phyloP scores from a whole-genome alignment of 805 yeast genomes.

The Ogataea pignaliae region DNA sequence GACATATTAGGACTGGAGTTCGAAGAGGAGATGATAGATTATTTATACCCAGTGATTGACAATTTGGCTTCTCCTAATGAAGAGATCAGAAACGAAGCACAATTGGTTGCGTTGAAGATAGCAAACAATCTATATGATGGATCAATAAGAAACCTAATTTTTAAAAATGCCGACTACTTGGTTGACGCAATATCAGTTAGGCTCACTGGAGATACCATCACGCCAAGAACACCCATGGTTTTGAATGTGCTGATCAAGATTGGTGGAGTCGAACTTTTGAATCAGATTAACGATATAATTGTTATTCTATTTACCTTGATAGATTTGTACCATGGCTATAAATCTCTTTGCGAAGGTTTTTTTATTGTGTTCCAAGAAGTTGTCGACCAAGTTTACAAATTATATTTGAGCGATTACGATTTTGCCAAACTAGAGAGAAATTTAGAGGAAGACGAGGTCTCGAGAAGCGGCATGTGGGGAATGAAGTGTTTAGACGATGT shows the following conservation, averaged over 20 bases:
- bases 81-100: slow-evolving; percentile 46
- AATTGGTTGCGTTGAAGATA: slow-evolving; percentile 45
- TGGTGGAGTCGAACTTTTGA: slow-evolving; percentile 62
- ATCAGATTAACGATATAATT: slow-evolving; percentile 68
- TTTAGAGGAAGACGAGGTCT: slow-evolving; percentile 20
- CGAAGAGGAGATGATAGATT: slow-evolving; percentile 59
- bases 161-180: slow-evolving; percentile 73
- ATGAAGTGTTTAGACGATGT: slow-evolving; percentile 41
- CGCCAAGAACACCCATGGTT: slow-evolving; percentile 70
- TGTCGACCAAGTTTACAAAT: slow-evolving; percentile 40
- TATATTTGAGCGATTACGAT: slow-evolving; percentile 31
- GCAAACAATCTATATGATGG: slow-evolving; percentile 50
- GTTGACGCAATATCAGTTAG: slow-evolving; percentile 72
- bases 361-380: slow-evolving; percentile 66
- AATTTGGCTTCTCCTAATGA: slow-evolving; percentile 56
- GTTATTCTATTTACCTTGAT: slow-evolving; percentile 65
- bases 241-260: slow-evolving; percentile 64
- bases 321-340: slow-evolving; percentile 83
- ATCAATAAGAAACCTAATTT: slow-evolving; percentile 51
- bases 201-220: slow-evolving; percentile 63
- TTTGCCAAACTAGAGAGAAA: slow-evolving; percentile 16
- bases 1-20: slow-evolving; percentile 35
- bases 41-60: slow-evolving; percentile 68
- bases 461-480: slow-evolving; percentile 56
- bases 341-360: slow-evolving; percentile 64